phyloP scores from a whole-genome alignment of 2,329 filamentous ascomycete species.

The Botryotinia narcissicola region DNA sequence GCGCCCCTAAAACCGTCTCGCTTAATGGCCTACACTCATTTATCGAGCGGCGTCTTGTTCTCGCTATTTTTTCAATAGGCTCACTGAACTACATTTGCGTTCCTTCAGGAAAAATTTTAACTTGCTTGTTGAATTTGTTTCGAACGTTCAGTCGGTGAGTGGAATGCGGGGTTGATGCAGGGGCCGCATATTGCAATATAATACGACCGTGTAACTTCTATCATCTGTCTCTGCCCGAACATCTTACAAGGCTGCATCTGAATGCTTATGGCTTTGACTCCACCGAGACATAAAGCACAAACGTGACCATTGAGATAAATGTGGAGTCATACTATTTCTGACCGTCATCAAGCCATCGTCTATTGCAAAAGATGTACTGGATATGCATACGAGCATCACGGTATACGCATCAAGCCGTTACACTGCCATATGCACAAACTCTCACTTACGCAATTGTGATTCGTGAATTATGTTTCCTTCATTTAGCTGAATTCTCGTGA shows the following conservation, averaged over 20 bases:
- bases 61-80: too few relatives aligned
- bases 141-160: neutral
- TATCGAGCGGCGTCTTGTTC: neutral
- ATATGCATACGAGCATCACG: constrained; percentile 7
- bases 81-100: neutral
- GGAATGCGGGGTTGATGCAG: constrained; percentile 8
- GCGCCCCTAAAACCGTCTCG: neutral
- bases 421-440: constrained; percentile 2
- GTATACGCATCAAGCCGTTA: neutral
- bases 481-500: constrained; percentile 14
- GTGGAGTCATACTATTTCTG: neutral
- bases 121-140: neutral
- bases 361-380: neutral
- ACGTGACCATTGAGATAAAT: neutral
- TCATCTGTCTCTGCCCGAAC: neutral
- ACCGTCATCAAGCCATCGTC: constrained; percentile 10
- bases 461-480: neutral
- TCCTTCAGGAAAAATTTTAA: neutral
- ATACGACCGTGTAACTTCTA: neutral
- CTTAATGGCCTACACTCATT: neutral
- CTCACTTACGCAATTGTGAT: neutral
- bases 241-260: constrained; percentile 5
- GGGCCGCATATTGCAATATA: constrained; percentile 1
- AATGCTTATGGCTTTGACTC: constrained; percentile 12
- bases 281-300: neutral